Conservation (phyloP, 495 filamentous ascomycete genomes). For the Hypoxylon cercidicola region DNA sequence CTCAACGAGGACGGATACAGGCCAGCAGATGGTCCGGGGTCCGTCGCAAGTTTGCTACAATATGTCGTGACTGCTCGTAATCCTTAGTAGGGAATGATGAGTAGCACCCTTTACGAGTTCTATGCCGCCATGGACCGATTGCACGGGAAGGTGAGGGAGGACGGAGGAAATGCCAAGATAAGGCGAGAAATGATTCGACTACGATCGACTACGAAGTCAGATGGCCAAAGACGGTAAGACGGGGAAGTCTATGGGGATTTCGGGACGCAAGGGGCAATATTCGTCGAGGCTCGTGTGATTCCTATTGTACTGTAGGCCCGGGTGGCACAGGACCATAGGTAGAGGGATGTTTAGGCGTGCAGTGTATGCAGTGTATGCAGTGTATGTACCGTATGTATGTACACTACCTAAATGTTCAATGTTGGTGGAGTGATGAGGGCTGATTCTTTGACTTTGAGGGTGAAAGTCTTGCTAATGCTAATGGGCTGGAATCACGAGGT, state of each 20-base stretch:
- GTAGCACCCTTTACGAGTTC: conserved; percentile 21
- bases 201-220: conserved; percentile 28
- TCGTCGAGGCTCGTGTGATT: conserved; percentile 39
- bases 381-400: background rate
- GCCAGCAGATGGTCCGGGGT: conserved; percentile 15
- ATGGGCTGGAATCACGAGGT: conserved; percentile 33
- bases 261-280: conserved; percentile 35
- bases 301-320: conserved; percentile 21
- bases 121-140: conserved; percentile 12
- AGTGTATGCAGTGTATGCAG: conserved; percentile 5
- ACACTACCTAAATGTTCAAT: no score
- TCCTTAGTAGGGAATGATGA: conserved; percentile 24
- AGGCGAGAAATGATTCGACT: conserved; percentile 18
- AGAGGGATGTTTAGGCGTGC: conserved; percentile 24
- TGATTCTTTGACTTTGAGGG: conserved; percentile 31
- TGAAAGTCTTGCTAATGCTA: conserved; percentile 14
- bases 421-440: conserved; percentile 35
- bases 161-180: conserved; percentile 9
- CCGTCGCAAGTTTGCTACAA: conserved; percentile 18
- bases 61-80: conserved; percentile 26
- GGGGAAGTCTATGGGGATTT: conserved; percentile 10
- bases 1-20: conserved; percentile 13
- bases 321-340: conserved; percentile 12
- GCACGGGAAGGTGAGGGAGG: conserved; percentile 3
- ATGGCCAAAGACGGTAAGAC: conserved; percentile 27